Evolutionary conservation across 768 basidiomycete genomes (phyloP), one percentile per base, ranked within the genome.

Genomic region (Antrodiella citrinella): DNA sequence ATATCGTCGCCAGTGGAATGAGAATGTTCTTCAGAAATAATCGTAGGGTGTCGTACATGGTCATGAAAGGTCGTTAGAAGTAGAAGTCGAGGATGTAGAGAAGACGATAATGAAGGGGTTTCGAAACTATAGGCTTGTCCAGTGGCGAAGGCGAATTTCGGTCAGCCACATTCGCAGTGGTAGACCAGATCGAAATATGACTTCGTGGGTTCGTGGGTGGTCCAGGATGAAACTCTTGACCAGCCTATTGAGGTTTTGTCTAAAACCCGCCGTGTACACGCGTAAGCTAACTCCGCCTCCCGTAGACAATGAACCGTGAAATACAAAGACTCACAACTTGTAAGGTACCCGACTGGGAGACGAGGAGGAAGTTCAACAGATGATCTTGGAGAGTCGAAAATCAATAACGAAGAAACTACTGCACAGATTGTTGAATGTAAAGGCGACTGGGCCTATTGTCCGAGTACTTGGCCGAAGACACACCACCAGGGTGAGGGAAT

Each of bases 51-150:
- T 54, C 53, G 45, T 50, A 5, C 35, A 43, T 24, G 30, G 25
- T 54, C 53, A 48, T 54, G 22, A 47, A 22, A 43, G 5, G 21
- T 43, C 15, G 41, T 43, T 35, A 35, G 30, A 35, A 35, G 30
- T 35, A 15, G 30, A 7, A 35, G 30, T 15, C 7, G 7, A 7
- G 30, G 30, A 35, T 35, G 30, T 15, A 15, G 7, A 15, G 30
- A 35, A 35, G 30, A 35, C 30, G 30, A 35, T 15, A 15, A 35
- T 15, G 30, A 7, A 7, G 30, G 15, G 30, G 30, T 35, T 7
- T 7, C 15, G 7, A 15, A 35, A 15, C 30, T 35, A 35, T 7
- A 35, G 30, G 15, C 30, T 15, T 35, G 30, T 35, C 30, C 30
- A 15, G 30, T 35, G 30, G 30, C 30, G 30, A 35, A 35, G 15